These are phyloP conservation scores for Mycena olivaceomarginata DNA, from an alignment of 768 basidiomycete species.

Conservation along the genomic window DNA sequence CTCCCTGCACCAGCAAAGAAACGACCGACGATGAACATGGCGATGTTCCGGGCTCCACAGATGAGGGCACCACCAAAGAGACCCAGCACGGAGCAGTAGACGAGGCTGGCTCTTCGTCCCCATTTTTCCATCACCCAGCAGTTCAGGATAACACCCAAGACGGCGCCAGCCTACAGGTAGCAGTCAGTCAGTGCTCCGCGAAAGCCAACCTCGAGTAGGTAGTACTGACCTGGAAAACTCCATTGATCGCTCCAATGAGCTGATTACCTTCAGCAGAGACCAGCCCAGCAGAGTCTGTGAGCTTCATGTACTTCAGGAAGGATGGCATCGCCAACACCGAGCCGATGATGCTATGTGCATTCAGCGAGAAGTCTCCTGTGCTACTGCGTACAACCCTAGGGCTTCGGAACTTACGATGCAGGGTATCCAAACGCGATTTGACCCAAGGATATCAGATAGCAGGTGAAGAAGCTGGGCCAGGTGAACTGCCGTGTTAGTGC, in stretches of 20 bases:
- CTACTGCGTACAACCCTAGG: conserved; percentile 7
- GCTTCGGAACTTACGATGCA: conserved; percentile 2
- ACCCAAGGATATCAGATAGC: conserved; percentile 13
- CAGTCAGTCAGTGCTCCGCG: conserved; percentile 6
- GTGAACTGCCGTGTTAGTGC: conserved; percentile 11
- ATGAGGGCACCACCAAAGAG: conserved; percentile 14
- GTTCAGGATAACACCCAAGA: conserved; percentile 8
- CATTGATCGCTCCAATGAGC: conserved; percentile 9
- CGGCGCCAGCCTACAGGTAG: conserved; percentile 8
- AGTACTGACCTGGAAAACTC: conserved; percentile 9
- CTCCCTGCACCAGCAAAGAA: conserved; percentile 13
- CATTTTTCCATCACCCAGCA: conserved; percentile 8
- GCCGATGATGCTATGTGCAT: conserved; percentile 8
- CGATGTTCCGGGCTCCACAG: conserved; percentile 13
- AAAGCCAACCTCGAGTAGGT: conserved; percentile 4
- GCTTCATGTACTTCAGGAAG: conserved; percentile 7
- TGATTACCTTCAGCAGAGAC: conserved; percentile 2
- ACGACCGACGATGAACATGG: conserved; percentile 6
- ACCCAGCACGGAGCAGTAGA: conserved; percentile 13
- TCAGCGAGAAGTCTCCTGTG: conserved; percentile 13
- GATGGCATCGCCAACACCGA: conserved; percentile 11
- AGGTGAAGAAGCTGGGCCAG: conserved; percentile 13
- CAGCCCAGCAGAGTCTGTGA: conserved; percentile 8
- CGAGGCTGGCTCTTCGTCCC: conserved; percentile 5
- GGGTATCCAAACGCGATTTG: conserved; percentile 12